A percentile compares a stretch with the other conserved stretches of the same genome.
Evolutionary conservation across 1,284 basidiomycete genomes (phyloP).

Genomic region (Microstroma glucosiphilum): DNA sequence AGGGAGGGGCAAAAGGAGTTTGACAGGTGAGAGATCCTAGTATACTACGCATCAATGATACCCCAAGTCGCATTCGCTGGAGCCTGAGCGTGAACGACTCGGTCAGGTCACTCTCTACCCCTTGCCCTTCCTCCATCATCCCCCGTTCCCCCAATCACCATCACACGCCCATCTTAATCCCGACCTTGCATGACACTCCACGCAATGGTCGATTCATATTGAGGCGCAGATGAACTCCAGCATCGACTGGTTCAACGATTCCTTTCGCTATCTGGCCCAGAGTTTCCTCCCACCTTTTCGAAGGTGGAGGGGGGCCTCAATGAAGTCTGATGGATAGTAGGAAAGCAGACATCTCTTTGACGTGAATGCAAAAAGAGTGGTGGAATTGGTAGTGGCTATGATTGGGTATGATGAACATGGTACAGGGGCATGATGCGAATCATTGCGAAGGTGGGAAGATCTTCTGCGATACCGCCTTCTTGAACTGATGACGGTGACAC

Average conservation of each 20-base stretch:
- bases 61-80: too few species aligned
- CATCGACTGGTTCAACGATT: background rate
- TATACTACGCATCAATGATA: too few species aligned
- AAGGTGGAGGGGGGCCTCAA: background rate
- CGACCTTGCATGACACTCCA: too few species aligned
- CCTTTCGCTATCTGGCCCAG: conserved; percentile 8
- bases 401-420: conserved; percentile 1
- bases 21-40: too few species aligned
- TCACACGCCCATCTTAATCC: background rate
- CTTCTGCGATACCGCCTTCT: background rate
- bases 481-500: background rate
- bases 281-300: background rate
- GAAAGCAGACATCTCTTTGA: background rate
- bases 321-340: conserved; percentile 8
- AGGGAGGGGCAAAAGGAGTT: conserved; percentile 19
- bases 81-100: too few species aligned
- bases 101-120: background rate
- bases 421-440: background rate
- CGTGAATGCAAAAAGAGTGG: background rate
- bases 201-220: too few species aligned
- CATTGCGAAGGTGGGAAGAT: background rate
- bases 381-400: background rate
- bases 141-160: background rate
- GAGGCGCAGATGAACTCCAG: too few species aligned
- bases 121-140: background rate